Conservation (phyloP, 805 yeast genomes). For the Wickerhamiella musiphila region DNA sequence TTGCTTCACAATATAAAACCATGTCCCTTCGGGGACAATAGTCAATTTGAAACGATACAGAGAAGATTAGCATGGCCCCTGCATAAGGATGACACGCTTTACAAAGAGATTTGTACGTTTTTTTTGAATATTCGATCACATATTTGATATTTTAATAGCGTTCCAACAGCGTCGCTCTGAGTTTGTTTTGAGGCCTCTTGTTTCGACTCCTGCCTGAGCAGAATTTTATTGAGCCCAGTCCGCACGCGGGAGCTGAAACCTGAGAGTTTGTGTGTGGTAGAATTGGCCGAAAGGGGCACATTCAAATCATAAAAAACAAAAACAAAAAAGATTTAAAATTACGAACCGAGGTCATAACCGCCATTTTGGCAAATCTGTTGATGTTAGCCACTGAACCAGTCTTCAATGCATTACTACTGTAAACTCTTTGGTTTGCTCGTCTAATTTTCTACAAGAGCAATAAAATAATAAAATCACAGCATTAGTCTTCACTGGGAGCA, state of each 20-base stretch:
- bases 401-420: constrained; percentile 14
- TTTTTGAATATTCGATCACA: constrained; percentile 27
- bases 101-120: constrained; percentile 96
- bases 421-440: too few relatives aligned
- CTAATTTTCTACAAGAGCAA: too few relatives aligned
- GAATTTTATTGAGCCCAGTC: too few relatives aligned
- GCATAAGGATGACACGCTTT: constrained; percentile 99
- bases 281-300: too few relatives aligned
- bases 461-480: constrained; percentile 25
- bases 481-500: constrained; percentile 66
- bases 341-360: too few relatives aligned
- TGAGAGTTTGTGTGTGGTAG: too few relatives aligned
- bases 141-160: neutral
- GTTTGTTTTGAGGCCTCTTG: too few relatives aligned
- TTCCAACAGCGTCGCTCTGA: too few relatives aligned
- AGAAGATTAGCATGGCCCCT: constrained; percentile 99
- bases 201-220: too few relatives aligned
- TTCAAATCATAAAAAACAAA: neutral
- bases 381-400: neutral
- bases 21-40: constrained; percentile 68
- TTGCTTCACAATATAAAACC: too few relatives aligned
- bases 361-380: neutral
- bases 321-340: neutral
- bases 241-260: too few relatives aligned
- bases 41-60: constrained; percentile 99